Base-by-base conservation (phyloP, 2,329 filamentous ascomycete genomes). In the Alternaria postmessia region DNA sequence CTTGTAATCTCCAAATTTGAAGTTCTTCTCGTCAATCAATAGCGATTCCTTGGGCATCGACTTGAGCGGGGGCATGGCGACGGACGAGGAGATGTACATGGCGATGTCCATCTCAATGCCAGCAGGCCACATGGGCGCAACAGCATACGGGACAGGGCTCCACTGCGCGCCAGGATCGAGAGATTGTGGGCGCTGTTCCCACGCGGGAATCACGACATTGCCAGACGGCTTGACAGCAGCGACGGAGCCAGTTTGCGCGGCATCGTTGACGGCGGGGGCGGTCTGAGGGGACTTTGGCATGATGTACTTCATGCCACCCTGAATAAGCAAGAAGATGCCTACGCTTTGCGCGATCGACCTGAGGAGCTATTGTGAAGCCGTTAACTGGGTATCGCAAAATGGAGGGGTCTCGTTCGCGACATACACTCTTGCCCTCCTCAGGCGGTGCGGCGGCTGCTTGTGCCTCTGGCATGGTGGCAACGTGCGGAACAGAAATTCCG, bases 111-210 rank as follows among this genome's bases (percentile, higher is more conserved):
- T 80, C 61, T 87, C 82, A 71, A 88, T 91, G 75, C 95, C 88
- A 48, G 86, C 82, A 3, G 92, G 88, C 95, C 95, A 99, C 73
- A 98, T 93, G 22, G 95, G 94, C 38, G 91, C 91, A 62, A 97
- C 84, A 57, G 85, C 86, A 66, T 89, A 85, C 1, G 93, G 93
- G 18, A 92, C 80, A 1, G 80, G 78, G 69, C 85, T 91, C 76
- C 89, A 90, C 51, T 84, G 80, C 22, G 88, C 89, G 46, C 72
- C 72, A 4, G 71, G 67, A 79, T 88, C 77, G 73, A 89, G 81
- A 18, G 72, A 67, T 26, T 63, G 64, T 11, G 79, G 78, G 36
- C 78, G 72, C 51, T 75, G 64, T 38, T 73, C 69, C 67, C 77
- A 80, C 7, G 70, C 67, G 28, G 79, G 77, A 42, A 80, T 77